Conservation (phyloP, 2,329 filamentous ascomycete species). For the Fusarium albosuccineum region DNA sequence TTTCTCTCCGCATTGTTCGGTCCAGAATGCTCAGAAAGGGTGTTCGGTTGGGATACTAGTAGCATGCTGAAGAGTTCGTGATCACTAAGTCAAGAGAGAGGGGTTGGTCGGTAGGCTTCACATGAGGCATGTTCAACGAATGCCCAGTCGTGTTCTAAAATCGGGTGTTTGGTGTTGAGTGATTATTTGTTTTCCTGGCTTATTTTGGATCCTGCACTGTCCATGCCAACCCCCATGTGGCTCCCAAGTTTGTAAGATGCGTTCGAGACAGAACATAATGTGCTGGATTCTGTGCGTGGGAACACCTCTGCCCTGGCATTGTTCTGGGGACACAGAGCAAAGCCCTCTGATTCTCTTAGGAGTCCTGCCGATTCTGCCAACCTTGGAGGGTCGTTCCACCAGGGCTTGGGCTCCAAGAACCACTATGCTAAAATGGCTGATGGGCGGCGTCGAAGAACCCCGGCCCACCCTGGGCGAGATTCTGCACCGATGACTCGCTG, state of each 20-base stretch:
- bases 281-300: slow-evolving; percentile 8
- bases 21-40: slow-evolving; percentile 3
- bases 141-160: not conserved
- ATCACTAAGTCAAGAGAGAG: slow-evolving; percentile 4
- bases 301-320: not conserved
- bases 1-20: slow-evolving; percentile 50
- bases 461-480: slow-evolving; percentile 32
- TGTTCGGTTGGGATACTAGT: slow-evolving; percentile 8
- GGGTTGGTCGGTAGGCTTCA: slow-evolving; percentile 1
- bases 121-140: not conserved
- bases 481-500: slow-evolving; percentile 29
- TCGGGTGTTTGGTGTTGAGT: not conserved
- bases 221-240: not conserved
- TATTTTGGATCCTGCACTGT: slow-evolving; percentile 3
- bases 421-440: slow-evolving; percentile 36
- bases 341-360: slow-evolving; percentile 14
- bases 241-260: not conserved
- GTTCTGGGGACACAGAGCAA: slow-evolving; percentile 23
- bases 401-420: slow-evolving; percentile 36
- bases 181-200: slow-evolving; percentile 3
- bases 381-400: slow-evolving; percentile 25
- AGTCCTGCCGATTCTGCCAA: slow-evolving; percentile 25
- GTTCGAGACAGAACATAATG: not conserved
- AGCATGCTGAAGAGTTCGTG: not conserved
- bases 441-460: slow-evolving; percentile 28